phyloP scores from a whole-genome alignment of 176 grass and related monocot species.

The Oryza longistaminata region DNA sequence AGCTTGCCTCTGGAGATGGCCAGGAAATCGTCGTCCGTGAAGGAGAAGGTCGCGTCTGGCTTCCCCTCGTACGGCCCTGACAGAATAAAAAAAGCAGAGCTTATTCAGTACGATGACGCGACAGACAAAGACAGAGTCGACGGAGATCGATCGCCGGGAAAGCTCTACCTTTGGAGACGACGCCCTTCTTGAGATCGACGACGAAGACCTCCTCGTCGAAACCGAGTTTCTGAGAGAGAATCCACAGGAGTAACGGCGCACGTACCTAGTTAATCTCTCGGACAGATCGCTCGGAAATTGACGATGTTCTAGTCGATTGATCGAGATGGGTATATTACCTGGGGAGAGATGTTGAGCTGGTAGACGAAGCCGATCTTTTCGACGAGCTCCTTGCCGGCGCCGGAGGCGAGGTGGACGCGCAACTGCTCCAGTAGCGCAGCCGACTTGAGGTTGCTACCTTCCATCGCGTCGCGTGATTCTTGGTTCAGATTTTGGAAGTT shows the following conservation, averaged over 20 bases:
- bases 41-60: constrained; percentile 82
- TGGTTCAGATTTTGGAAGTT: neutral
- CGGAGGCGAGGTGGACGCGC: constrained; percentile 68
- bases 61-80: constrained; percentile 75
- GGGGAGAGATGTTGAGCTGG: constrained; percentile 86
- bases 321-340: constrained; percentile 30
- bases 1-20: constrained; percentile 66
- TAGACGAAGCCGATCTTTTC: constrained; percentile 82
- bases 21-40: constrained; percentile 86
- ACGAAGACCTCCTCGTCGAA: constrained; percentile 89
- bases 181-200: constrained; percentile 89
- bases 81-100: neutral
- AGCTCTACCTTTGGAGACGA: constrained; percentile 64
- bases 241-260: neutral
- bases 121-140: neutral
- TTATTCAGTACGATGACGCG: neutral
- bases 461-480: constrained; percentile 37
- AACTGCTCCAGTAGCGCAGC: constrained; percentile 70
- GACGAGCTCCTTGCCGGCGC: constrained; percentile 62
- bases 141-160: neutral
- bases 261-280: neutral
- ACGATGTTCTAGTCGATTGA: neutral
- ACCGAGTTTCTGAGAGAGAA: constrained; percentile 60
- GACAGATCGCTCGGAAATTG: neutral
- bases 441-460: constrained; percentile 66